A percentile compares a stretch with the other conserved stretches of the same genome.
These are phyloP conservation scores for Fraxinus dipetala DNA, from an alignment of 305 asterid genomes.

Conservation along the genomic window DNA sequence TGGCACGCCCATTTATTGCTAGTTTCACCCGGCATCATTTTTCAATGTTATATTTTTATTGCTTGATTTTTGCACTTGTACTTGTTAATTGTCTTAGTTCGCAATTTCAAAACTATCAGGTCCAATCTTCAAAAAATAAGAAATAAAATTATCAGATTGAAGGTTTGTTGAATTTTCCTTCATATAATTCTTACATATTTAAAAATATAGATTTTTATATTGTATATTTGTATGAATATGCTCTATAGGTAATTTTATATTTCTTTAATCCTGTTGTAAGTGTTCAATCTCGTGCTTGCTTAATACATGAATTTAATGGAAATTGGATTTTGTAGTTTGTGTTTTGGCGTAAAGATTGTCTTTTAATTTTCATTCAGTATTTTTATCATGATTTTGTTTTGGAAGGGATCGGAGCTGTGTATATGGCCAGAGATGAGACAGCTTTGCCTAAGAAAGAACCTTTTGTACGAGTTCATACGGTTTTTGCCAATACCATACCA, in stretches of 20 bases:
- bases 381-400: conserved; percentile 18
- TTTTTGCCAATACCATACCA: conserved; percentile 77
- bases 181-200: background rate
- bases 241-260: background rate
- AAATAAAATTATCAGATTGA: background rate
- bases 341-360: background rate
- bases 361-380: background rate
- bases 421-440: conserved; percentile 92
- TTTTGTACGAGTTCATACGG: conserved; percentile 69
- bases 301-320: background rate
- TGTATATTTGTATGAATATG: background rate
- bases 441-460: conserved; percentile 73
- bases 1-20: conserved; percentile 12
- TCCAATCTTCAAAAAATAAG: background rate
- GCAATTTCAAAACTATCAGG: background rate
- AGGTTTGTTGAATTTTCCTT: background rate
- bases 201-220: background rate
- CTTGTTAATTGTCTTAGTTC: background rate
- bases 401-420: conserved; percentile 72
- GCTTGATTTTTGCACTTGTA: background rate
- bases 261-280: background rate
- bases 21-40: background rate
- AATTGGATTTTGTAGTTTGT: conserved; percentile 1
- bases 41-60: background rate
- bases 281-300: background rate